A percentile compares a stretch with the other conserved stretches of the same genome.
These are phyloP conservation scores for Colletotrichum sp. DNA, from an alignment of 2,329 filamentous ascomycete species.

Conservation along the genomic window DNA sequence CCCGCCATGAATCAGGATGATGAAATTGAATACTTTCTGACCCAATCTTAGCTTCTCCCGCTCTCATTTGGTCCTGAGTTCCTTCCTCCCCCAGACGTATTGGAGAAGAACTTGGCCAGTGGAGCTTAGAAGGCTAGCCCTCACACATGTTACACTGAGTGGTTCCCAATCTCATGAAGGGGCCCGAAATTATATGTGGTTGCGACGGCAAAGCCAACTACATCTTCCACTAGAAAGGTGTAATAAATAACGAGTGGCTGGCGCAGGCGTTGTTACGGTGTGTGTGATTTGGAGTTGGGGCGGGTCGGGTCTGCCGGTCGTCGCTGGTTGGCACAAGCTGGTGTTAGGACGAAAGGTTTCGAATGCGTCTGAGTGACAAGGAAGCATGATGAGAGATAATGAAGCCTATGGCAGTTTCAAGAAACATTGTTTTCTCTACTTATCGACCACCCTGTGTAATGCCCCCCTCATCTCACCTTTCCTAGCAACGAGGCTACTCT, in stretches of 20 bases:
- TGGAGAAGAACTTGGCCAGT: slow-evolving; percentile 12
- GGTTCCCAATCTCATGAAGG: neutral
- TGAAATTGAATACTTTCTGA: neutral
- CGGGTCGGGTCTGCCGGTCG: neutral
- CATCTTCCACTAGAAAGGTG: neutral
- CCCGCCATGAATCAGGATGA: neutral
- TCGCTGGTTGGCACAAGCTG: neutral
- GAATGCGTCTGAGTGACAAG: neutral
- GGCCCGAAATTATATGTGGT: neutral
- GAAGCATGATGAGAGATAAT: neutral
- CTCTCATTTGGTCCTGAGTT: slow-evolving; percentile 71
- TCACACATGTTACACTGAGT: neutral
- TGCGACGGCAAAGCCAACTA: neutral
- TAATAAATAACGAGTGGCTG: neutral
- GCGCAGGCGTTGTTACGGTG: neutral
- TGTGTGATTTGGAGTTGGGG: neutral
- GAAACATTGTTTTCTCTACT: neutral
- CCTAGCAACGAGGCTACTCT: neutral
- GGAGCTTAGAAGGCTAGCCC: neutral
- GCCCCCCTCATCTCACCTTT: neutral
- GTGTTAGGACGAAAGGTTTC: neutral
- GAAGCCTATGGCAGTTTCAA: neutral
- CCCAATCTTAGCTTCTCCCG: slow-evolving; percentile 61
- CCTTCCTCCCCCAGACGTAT: slow-evolving; percentile 45
- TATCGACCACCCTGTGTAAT: neutral